These are phyloP conservation scores for Fusarium longipes DNA, from an alignment of 2,329 filamentous ascomycete genomes.

Conservation along the genomic window DNA sequence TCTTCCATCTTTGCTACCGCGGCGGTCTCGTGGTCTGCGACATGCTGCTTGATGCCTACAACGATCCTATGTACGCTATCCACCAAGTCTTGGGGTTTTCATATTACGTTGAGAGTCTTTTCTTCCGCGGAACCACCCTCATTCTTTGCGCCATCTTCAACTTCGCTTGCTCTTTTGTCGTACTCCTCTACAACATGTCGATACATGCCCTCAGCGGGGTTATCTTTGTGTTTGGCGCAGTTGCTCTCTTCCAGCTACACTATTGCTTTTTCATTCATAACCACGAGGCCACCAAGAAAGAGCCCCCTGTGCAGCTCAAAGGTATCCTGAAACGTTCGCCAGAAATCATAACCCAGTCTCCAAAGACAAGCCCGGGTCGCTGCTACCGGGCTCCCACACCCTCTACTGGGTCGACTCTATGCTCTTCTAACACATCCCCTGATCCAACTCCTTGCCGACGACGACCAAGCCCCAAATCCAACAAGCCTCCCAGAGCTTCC, in stretches of 20 bases:
- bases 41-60: constrained; percentile 1
- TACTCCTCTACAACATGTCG: constrained; percentile 10
- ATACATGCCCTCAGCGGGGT: constrained; percentile 1
- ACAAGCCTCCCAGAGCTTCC: constrained; percentile 22
- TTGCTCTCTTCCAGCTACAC: constrained; percentile 16
- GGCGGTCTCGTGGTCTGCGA: background rate
- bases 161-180: background rate
- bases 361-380: background rate
- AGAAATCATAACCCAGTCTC: background rate
- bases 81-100: background rate
- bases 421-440: background rate
- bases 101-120: background rate
- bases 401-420: constrained; percentile 9
- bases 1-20: constrained; percentile 3
- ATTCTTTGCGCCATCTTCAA: constrained; percentile 5
- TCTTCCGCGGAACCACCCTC: background rate
- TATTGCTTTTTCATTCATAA: constrained; percentile 11
- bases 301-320: background rate
- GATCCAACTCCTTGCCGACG: background rate
- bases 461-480: background rate
- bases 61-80: background rate
- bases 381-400: constrained; percentile 6
- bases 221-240: background rate
- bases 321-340: background rate
- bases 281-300: background rate